These are phyloP conservation scores for Fragaria nilgerrensis DNA, from an alignment of 306 rosid genomes.

Conservation along the genomic window DNA sequence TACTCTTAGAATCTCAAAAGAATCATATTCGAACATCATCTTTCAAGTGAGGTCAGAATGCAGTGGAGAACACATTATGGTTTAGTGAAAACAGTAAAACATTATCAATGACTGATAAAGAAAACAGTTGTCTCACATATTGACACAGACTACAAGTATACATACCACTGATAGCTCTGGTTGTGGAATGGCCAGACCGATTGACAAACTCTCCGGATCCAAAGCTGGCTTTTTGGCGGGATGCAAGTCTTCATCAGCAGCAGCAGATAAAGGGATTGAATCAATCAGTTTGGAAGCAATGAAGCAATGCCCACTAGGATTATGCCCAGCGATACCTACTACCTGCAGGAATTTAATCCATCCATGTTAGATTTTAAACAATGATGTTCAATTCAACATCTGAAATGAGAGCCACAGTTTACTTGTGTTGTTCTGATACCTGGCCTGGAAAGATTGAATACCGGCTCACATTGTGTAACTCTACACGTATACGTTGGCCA, in stretches of 20 bases:
- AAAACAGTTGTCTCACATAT: conserved; percentile 7
- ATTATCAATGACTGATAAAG: background rate
- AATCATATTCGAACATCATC: background rate
- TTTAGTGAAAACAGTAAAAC: background rate
- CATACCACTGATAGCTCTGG: conserved; percentile 70
- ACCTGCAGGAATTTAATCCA: conserved; percentile 51
- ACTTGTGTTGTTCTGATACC: conserved; percentile 41
- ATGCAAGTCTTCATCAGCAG: conserved; percentile 46
- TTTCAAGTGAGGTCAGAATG: background rate
- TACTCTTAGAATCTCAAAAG: background rate
- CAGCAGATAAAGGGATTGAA: conserved; percentile 43
- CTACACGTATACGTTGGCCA: conserved; percentile 88
- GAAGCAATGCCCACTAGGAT: conserved; percentile 97
- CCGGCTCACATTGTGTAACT: conserved; percentile 59
- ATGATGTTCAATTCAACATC: conserved; percentile 5
- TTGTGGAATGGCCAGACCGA: conserved; percentile 32
- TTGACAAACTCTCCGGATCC: conserved; percentile 49
- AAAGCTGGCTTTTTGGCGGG: conserved; percentile 76
- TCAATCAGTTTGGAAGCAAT: conserved; percentile 84
- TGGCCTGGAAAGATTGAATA: conserved; percentile 96
- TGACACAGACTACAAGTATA: conserved; percentile 15
- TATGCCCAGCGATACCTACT: conserved; percentile 84
- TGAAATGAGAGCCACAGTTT: conserved; percentile 17
- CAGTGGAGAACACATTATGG: background rate
- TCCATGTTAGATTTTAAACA: conserved; percentile 21